Base-by-base conservation (phyloP, 805 yeast species). In the Lachancea waltii region DNA sequence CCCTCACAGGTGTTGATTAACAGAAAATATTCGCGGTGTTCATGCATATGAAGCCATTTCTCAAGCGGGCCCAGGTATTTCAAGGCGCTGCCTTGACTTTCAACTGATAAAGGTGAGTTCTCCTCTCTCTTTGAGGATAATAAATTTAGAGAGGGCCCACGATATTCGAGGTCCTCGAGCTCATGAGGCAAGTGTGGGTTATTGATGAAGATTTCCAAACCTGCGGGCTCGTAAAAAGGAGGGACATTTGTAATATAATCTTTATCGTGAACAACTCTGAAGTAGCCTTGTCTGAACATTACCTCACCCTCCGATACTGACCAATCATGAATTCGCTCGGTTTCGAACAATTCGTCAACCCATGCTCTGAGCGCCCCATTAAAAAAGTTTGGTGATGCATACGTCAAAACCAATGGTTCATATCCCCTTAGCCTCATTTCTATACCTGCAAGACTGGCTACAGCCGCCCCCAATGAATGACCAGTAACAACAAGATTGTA, bases 391-490 rank as follows among this genome's bases (percentile, higher is more conserved):
- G 90, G 85, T 10, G 76, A 70, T 1, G 80, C 92, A 59, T 63
- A 77, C 1, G 82, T 67, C 14, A 81, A 57, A 1, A 80, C 73
- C 27, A 69, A 52, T 0, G 83, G 81, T 6, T 72, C 55, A 40
- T 61, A 62, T 0, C 85, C 85, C 51, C 72, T 45, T 14, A 75
- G 49, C 39, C 69, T 60, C 33, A 79, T 64, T 49, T 83, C 92
- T 16, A 77, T 65, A 0, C 82, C 90, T 7, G 75, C 69, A 23
- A 84, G 58, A 3, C 68, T 59, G 1, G 87, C 80, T 36, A 81
- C 56, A 0, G 89, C 87, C 5, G 80, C 94, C 3, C 87, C 89
- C 29, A 84, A 58, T 0, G 92, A 84, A 58, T 85, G 95, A 0
- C 94, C 94, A 1, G 78, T 64, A 1, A 80, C 67, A 1, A 72